phyloP scores from a whole-genome alignment of 2,329 filamentous ascomycete genomes.

The Triangularia verruculosa region DNA sequence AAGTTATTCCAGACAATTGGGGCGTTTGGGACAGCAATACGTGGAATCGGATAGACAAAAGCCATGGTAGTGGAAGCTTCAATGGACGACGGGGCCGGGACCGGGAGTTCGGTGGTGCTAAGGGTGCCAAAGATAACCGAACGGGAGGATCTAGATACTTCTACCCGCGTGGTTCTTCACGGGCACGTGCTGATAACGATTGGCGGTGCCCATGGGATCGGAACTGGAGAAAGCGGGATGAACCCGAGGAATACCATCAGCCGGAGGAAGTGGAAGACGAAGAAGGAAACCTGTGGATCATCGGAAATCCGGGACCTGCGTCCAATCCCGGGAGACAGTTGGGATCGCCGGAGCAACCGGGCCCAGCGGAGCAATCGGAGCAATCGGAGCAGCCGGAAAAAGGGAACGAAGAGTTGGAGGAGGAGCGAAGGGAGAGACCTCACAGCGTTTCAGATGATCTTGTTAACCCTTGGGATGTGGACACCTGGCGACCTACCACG shows the following conservation, averaged over 20 bases:
- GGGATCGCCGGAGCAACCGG: neutral
- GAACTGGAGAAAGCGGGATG: neutral
- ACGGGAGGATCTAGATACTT: neutral
- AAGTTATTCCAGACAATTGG: neutral
- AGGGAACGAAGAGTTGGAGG: neutral
- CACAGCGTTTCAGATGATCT: conserved; percentile 6
- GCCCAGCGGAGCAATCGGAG: neutral
- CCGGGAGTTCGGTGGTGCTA: neutral
- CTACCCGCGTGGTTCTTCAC: neutral
- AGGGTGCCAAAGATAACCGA: neutral
- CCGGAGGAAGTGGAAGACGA: neutral
- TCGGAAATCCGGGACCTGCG: neutral
- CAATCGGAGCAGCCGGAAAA: neutral
- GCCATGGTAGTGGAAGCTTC: neutral
- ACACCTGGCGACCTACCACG: conserved; percentile 1
- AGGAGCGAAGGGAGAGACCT: neutral
- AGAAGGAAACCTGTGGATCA: neutral
- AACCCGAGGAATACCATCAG: neutral
- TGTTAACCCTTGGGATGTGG: conserved; percentile 6
- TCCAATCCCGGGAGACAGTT: neutral
- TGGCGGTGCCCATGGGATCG: neutral
- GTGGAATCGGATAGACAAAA: neutral
- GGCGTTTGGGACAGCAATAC: neutral
- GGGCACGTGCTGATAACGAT: neutral
- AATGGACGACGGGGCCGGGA: neutral